Conservation (phyloP, 805 yeast species). For the Metschnikowia similis region DNA sequence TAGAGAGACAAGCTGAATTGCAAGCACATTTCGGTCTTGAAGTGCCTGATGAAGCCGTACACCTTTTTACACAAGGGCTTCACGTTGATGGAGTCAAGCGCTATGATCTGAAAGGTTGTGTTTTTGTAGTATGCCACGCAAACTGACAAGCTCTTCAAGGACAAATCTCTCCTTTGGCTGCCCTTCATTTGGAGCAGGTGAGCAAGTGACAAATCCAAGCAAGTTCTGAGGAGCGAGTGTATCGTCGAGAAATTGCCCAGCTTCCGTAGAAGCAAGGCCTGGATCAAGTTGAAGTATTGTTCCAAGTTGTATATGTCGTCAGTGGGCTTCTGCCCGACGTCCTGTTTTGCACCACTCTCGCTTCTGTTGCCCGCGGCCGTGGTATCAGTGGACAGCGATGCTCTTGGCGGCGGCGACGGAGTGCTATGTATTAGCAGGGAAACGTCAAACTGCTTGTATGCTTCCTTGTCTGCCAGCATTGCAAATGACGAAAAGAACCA, state of each 20-base stretch:
- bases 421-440: slow-evolving; percentile 2
- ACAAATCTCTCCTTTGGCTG: slow-evolving; percentile 23
- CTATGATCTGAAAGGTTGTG: background rate
- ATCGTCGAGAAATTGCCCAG: slow-evolving; percentile 10
- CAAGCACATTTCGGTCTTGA: slow-evolving; percentile 22
- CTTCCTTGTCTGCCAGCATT: slow-evolving; percentile 1
- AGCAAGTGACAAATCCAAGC: slow-evolving; percentile 23
- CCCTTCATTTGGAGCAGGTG: slow-evolving; percentile 20
- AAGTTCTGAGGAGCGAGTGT: slow-evolving; percentile 22
- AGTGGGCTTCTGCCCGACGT: background rate
- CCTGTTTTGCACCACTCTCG: background rate
- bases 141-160: slow-evolving; percentile 17
- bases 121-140: background rate
- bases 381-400: background rate
- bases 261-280: background rate
- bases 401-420: background rate
- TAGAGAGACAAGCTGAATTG: slow-evolving; percentile 25
- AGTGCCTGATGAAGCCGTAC: slow-evolving; percentile 1
- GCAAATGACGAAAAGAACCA: background rate
- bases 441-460: slow-evolving; percentile 1
- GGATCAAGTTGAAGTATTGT: background rate
- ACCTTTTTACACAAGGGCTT: background rate
- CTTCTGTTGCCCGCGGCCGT: background rate
- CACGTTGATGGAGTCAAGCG: background rate
- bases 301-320: background rate